Conservation (phyloP, 169 alveolate genomes). For the Toxoplasma gondii region DNA sequence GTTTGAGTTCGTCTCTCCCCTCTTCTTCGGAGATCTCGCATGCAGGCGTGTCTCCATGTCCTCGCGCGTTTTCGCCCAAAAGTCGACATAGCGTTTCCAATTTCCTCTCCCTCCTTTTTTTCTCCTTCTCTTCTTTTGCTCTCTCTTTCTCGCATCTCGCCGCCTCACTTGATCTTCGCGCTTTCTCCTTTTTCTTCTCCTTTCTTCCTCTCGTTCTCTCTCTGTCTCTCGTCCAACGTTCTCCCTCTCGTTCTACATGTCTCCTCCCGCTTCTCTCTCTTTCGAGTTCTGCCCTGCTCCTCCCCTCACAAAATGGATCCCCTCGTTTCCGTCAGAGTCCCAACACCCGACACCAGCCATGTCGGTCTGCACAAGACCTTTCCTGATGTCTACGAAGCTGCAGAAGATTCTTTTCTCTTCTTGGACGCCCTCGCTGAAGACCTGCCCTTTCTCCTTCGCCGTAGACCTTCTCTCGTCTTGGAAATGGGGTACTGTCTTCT, state of each 20-base stretch:
- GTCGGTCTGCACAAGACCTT: background rate
- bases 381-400: conserved; percentile 31
- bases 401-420: conserved; percentile 45
- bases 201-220: background rate
- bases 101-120: too few relatives aligned
- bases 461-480: background rate
- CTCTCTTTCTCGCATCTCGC: background rate
- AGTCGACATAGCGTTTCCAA: too few relatives aligned
- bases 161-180: background rate
- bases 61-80: too few relatives aligned
- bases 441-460: background rate
- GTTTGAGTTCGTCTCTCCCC: too few relatives aligned
- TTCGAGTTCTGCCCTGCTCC: background rate
- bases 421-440: conserved; percentile 28
- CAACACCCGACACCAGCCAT: conserved; percentile 24
- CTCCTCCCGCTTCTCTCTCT: background rate
- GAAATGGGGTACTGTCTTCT: conserved; percentile 50
- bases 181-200: background rate
- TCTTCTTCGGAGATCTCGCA: too few relatives aligned
- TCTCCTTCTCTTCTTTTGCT: background rate
- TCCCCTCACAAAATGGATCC: background rate
- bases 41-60: too few relatives aligned
- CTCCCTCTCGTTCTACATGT: background rate
- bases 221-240: background rate
- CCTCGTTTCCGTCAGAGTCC: background rate